Evolutionary conservation across 257 asterid genomes (phyloP).

Genomic region (Misopates orontium): DNA sequence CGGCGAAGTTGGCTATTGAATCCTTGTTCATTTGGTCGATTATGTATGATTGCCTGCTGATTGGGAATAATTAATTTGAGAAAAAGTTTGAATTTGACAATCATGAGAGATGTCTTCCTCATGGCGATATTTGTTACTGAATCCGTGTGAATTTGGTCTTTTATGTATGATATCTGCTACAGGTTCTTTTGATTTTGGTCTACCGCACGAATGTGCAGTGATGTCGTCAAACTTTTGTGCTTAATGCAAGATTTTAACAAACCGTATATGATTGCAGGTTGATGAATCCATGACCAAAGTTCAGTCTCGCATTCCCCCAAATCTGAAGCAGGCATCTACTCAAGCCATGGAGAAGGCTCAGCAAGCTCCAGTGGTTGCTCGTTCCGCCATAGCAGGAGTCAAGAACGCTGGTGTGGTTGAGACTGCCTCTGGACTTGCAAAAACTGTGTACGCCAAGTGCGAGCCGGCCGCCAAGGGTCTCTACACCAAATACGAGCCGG

Average conservation of each 20-base stretch:
- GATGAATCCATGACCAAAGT: slow-evolving; percentile 71
- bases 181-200: too few species aligned
- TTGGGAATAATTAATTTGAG: not conserved
- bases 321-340: slow-evolving; percentile 53
- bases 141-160: too few species aligned
- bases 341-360: slow-evolving; percentile 59
- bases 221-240: too few species aligned
- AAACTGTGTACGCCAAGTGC: slow-evolving; percentile 58
- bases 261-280: slow-evolving; percentile 39
- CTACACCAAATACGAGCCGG: slow-evolving; percentile 74
- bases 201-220: too few species aligned
- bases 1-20: too few species aligned
- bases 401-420: slow-evolving; percentile 67
- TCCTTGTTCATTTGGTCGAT: too few species aligned
- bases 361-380: slow-evolving; percentile 68
- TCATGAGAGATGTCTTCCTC: too few species aligned
- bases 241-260: not conserved
- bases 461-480: slow-evolving; percentile 83
- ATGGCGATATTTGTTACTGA: too few species aligned
- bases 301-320: slow-evolving; percentile 60
- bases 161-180: too few species aligned
- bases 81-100: too few species aligned
- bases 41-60: too few species aligned
- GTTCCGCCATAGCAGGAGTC: slow-evolving; percentile 62
- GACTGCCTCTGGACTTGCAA: slow-evolving; percentile 76